Conservation (phyloP, 805 yeast species). For the Metschnikowia matae region DNA sequence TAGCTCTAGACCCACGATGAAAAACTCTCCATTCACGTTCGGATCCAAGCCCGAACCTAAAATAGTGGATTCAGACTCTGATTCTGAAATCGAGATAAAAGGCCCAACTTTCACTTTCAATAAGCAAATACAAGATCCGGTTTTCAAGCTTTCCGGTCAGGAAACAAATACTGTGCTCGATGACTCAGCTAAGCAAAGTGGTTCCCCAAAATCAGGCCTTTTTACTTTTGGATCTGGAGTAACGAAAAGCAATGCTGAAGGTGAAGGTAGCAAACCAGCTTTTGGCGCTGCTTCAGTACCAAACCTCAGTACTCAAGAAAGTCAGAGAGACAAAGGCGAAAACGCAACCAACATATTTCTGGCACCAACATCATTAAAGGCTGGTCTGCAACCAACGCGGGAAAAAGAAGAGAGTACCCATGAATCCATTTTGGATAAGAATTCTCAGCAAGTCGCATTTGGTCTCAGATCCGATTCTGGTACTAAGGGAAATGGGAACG, state of each 20-base stretch:
- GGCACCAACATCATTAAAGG: background rate
- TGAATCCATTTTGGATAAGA: background rate
- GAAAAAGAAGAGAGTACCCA: background rate
- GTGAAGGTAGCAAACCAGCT: background rate
- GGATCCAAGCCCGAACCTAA: conserved; percentile 25
- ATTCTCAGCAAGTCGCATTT: background rate
- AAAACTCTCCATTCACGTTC: conserved; percentile 37
- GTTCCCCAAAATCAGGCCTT: background rate
- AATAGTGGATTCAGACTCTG: conserved; percentile 48
- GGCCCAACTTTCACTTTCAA: conserved; percentile 63
- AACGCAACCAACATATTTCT: background rate
- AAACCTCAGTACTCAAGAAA: background rate
- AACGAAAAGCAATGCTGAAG: background rate
- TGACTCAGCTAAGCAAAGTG: background rate
- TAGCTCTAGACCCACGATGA: conserved; percentile 24
- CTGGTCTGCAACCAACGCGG: background rate
- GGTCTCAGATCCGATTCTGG: background rate
- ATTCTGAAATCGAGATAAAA: conserved; percentile 61
- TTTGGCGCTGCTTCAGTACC: background rate
- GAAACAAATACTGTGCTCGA: background rate
- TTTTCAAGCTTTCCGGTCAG: conserved; percentile 21
- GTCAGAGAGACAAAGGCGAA: background rate
- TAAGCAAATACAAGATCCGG: conserved; percentile 33
- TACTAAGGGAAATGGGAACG: background rate
- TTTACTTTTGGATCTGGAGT: background rate